Evolutionary conservation across 2,329 filamentous ascomycete genomes (phyloP).

Genomic region (Calonectria montana): DNA sequence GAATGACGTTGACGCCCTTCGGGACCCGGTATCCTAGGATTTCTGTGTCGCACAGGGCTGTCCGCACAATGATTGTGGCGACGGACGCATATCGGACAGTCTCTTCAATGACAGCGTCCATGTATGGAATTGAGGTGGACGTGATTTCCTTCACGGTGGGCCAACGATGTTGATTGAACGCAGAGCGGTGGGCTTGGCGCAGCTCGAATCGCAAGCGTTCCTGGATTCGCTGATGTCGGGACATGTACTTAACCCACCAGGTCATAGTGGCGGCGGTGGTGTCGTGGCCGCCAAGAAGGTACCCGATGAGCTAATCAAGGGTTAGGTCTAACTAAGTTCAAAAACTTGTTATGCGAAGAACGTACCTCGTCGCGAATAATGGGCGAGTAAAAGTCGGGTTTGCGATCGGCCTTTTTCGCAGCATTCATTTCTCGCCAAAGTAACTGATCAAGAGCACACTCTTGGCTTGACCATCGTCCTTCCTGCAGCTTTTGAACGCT

Average conservation of each 20-base stretch:
- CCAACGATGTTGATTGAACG: constrained; percentile 34
- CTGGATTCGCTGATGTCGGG: constrained; percentile 36
- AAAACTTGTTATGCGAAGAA: background rate
- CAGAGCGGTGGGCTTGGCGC: constrained; percentile 33
- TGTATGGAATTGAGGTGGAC: constrained; percentile 43
- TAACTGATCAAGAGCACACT: constrained; percentile 48
- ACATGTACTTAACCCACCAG: constrained; percentile 46
- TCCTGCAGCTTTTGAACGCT: constrained; percentile 32
- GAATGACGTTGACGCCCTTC: constrained; percentile 47
- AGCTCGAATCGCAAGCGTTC: constrained; percentile 41
- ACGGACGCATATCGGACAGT: constrained; percentile 47
- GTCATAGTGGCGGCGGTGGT: constrained; percentile 42
- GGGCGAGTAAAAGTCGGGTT: constrained; percentile 46
- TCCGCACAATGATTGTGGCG: constrained; percentile 44
- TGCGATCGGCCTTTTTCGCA: constrained; percentile 45
- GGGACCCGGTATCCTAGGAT: constrained; percentile 49
- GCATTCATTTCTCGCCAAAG: constrained; percentile 47
- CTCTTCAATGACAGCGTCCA: constrained; percentile 54
- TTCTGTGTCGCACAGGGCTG: constrained; percentile 45
- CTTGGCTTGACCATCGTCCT: constrained; percentile 17
- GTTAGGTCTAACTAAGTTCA: background rate
- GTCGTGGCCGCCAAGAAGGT: constrained; percentile 46
- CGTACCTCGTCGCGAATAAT: constrained; percentile 50
- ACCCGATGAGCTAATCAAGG: constrained; percentile 38
- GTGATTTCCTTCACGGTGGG: constrained; percentile 47